Evolutionary conservation across 805 yeast genomes (phyloP).

Genomic region (Candida oleophila): DNA sequence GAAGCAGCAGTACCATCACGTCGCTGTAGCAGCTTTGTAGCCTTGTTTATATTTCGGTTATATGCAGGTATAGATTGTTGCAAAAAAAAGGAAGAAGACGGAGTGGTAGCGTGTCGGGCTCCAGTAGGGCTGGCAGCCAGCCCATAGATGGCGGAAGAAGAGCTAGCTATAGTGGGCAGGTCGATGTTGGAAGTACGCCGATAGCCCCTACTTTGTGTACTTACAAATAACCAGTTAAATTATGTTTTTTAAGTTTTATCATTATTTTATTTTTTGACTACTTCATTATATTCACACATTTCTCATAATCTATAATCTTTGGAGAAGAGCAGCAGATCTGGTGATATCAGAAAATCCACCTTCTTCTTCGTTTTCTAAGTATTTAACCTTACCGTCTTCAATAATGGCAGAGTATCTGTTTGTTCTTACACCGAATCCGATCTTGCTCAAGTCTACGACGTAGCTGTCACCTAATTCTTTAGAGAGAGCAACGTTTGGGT

Average conservation of each 20-base stretch:
- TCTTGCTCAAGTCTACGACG: conserved; percentile 48
- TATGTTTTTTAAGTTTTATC: too few species aligned
- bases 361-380: conserved; percentile 26
- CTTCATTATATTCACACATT: neutral
- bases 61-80: neutral
- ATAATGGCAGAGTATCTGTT: conserved; percentile 73
- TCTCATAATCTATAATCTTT: conserved; percentile 13
- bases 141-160: too few species aligned
- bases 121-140: too few species aligned
- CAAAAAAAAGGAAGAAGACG: neutral
- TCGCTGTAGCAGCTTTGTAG: neutral
- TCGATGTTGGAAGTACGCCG: too few species aligned
- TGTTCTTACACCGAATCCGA: conserved; percentile 59
- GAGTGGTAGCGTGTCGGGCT: too few species aligned
- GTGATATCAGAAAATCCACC: conserved; percentile 25
- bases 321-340: conserved; percentile 23
- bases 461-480: conserved; percentile 54
- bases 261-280: too few species aligned
- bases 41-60: neutral
- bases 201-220: too few species aligned
- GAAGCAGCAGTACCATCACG: too few species aligned
- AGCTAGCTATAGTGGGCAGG: too few species aligned
- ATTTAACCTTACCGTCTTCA: conserved; percentile 43
- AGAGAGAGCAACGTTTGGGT: conserved; percentile 62
- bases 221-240: too few species aligned